Conservation (phyloP, 257 asterid species). For the Gynochthodes officinalis region DNA sequence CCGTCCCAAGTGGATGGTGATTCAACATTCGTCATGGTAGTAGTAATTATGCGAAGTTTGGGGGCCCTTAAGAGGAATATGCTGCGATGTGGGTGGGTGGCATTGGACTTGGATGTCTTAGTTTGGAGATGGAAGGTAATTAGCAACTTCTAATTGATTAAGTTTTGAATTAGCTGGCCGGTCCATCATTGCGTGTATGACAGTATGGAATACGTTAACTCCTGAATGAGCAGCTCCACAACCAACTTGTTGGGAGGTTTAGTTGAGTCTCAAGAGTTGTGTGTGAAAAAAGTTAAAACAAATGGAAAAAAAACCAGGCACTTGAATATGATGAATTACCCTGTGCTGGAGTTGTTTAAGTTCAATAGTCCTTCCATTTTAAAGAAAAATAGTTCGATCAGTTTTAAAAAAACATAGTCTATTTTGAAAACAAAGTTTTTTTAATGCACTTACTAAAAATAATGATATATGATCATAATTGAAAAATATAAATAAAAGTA, state of each 20-base stretch:
- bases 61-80: background rate
- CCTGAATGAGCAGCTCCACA: background rate
- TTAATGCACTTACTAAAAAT: no score
- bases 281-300: background rate
- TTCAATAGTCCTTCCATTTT: no score
- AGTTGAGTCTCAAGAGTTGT: background rate
- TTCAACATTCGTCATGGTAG: background rate
- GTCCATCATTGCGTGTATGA: background rate
- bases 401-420: no score
- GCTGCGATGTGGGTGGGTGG: background rate
- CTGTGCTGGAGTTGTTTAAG: no score
- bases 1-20: background rate
- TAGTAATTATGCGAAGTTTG: background rate
- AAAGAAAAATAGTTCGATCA: no score
- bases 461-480: no score
- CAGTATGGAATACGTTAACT: background rate
- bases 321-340: no score
- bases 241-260: slow-evolving; percentile 1
- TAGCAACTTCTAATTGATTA: background rate
- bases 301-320: no score
- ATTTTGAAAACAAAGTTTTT: no score
- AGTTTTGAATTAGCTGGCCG: background rate
- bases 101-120: background rate
- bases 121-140: background rate
- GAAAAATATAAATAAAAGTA: no score